phyloP scores from a whole-genome alignment of 1,284 basidiomycete genomes.

The Volvariella surrecta region DNA sequence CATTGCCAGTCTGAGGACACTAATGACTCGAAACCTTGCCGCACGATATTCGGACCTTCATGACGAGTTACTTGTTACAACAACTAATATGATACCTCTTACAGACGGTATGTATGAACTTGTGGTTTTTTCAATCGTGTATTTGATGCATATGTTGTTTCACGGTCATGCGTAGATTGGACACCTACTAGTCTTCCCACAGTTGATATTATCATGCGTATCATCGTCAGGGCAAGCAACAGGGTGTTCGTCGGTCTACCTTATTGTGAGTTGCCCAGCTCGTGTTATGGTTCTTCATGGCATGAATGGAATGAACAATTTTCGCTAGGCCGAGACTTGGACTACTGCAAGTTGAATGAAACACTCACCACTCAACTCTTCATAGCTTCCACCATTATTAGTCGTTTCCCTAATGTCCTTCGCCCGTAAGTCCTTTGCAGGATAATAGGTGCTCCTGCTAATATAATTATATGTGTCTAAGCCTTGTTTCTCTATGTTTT shows the following conservation, averaged over 20 bases:
- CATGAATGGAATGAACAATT: too few species aligned
- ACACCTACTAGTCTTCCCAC: slow-evolving; percentile 7
- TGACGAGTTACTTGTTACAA: slow-evolving; percentile 11
- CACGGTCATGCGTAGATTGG: slow-evolving; percentile 17
- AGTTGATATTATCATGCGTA: slow-evolving; percentile 11
- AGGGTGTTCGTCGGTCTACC: slow-evolving; percentile 18
- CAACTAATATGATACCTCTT: slow-evolving; percentile 9
- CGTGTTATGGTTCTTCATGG: background rate
- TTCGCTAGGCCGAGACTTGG: slow-evolving; percentile 9
- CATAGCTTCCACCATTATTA: slow-evolving; percentile 7
- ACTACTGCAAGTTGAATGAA: slow-evolving; percentile 10
- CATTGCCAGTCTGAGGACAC: slow-evolving; percentile 9
- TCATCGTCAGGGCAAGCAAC: slow-evolving; percentile 15
- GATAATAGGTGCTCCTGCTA: too few species aligned
- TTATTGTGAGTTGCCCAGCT: slow-evolving; percentile 10
- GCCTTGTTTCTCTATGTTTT: slow-evolving; percentile 18
- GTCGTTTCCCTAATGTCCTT: slow-evolving; percentile 10
- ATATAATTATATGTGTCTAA: slow-evolving; percentile 4
- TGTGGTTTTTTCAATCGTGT: background rate
- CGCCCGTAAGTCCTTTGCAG: slow-evolving; percentile 9
- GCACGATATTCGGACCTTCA: slow-evolving; percentile 9
- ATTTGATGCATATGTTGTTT: background rate
- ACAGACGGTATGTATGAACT: slow-evolving; percentile 8
- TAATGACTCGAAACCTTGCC: slow-evolving; percentile 11
- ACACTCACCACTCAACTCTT: slow-evolving; percentile 10